Base-by-base conservation (phyloP, 495 filamentous ascomycete genomes). In the Neurospora sp. region DNA sequence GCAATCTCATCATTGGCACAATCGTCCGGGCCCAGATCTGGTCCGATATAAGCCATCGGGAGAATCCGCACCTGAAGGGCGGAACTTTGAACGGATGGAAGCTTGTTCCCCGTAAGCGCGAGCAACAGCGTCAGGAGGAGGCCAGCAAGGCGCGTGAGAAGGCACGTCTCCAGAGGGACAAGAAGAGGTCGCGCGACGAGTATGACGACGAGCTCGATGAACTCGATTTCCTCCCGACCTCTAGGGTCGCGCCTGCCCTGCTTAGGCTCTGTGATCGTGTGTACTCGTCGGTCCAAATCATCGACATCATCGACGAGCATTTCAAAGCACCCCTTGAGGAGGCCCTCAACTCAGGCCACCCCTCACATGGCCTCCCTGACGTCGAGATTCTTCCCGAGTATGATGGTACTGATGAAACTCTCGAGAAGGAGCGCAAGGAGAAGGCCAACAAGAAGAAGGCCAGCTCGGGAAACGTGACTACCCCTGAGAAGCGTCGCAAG, bases 341-440 rank as follows among this genome's bases (percentile, higher is more conserved):
- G 37, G 68, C 44, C 4, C 75, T 83, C 8, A 27, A 20, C 8
- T 31, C 53, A 3, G 53, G 53, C 53, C 53, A 17, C 27, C 53
- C 53, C 22, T 65, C 53, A 16, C 53, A 65, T 65, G 72, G 76
- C 12, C 89, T 92, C 48, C 91, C 91, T 0, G 90, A 91, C 74
- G 84, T 93, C 41, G 90, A 92, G 77, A 86, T 93, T 39, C 79
- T 93, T 22, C 90, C 91, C 6, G 53, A 65, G 53, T 65, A 65
- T 37, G 27, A 65, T 65, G 53, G 53, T 2, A 65, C 53, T 17
- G 53, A 65, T 17, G 53, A 65, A 17, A 35, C 10, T 6, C 53
- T 65, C 31, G 53, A 65, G 53, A 83, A 83, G 35, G 89, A 89
- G 70, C 45, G 74, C 8, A 74, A 48, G 40, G 79, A 79, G n/a